phyloP scores from a whole-genome alignment of 2,329 filamentous ascomycete species.

The Onygena corvina region DNA sequence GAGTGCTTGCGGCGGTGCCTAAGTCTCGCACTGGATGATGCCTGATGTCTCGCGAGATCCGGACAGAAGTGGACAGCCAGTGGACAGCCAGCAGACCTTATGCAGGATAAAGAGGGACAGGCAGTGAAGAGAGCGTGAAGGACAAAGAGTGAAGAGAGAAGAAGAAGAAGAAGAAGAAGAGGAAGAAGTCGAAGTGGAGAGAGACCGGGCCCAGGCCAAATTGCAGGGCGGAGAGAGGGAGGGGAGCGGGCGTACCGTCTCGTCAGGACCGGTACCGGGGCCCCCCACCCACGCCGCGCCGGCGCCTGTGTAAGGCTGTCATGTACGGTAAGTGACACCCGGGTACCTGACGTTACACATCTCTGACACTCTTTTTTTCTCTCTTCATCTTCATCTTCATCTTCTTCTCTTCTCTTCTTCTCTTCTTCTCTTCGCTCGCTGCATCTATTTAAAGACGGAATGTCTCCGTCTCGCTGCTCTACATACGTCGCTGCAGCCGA shows the following conservation, averaged over 20 bases:
- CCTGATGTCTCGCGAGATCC: neutral
- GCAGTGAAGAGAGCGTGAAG: neutral
- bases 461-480: too few species aligned
- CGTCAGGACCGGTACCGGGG: neutral
- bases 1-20: too few species aligned
- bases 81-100: too few species aligned
- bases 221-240: neutral
- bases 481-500: too few species aligned
- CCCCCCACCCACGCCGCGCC: neutral
- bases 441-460: neutral
- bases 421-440: neutral
- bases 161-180: neutral
- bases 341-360: neutral
- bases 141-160: neutral
- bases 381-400: neutral
- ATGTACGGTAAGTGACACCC: conserved; percentile 5
- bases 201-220: neutral
- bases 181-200: neutral
- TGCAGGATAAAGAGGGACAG: neutral
- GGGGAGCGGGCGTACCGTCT: neutral
- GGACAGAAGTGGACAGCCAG: neutral
- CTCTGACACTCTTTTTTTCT: neutral
- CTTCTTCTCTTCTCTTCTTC: neutral
- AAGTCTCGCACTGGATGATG: too few species aligned
- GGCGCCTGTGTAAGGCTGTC: neutral